phyloP scores from a whole-genome alignment of 148 eudicot species.

The Pharnaceum exiguum region DNA sequence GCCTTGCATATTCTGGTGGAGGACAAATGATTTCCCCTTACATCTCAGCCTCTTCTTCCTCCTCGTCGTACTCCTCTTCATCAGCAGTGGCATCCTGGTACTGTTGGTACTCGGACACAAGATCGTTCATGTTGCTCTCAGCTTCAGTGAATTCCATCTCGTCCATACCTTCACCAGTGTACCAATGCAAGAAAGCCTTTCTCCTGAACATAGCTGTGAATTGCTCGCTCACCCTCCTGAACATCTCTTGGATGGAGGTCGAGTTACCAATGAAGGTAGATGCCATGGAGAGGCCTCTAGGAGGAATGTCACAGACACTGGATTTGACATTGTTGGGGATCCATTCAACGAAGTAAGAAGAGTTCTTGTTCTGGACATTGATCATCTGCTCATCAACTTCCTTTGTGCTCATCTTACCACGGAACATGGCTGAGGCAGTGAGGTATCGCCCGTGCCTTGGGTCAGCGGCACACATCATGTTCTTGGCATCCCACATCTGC shows the following conservation, averaged over 20 bases:
- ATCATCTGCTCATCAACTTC: slow-evolving; percentile 53
- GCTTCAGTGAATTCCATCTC: slow-evolving; percentile 94
- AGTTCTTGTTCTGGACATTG: slow-evolving; percentile 47
- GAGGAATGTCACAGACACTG: slow-evolving; percentile 45
- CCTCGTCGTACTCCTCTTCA: slow-evolving; percentile 36
- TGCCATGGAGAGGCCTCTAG: slow-evolving; percentile 34
- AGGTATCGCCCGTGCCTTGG: slow-evolving; percentile 56
- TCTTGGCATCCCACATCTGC: slow-evolving; percentile 57
- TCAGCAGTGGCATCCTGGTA: slow-evolving; percentile 38
- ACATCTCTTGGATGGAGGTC: slow-evolving; percentile 40
- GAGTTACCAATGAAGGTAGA: slow-evolving; percentile 41
- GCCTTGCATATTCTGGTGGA: too few species aligned
- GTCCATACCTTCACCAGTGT: slow-evolving; percentile 87
- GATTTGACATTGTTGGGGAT: slow-evolving; percentile 49
- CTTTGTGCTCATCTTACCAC: slow-evolving; percentile 55
- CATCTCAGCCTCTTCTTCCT: slow-evolving; percentile 22
- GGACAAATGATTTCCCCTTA: too few species aligned
- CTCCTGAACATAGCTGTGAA: slow-evolving; percentile 53
- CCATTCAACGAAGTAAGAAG: slow-evolving; percentile 51
- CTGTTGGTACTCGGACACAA: slow-evolving; percentile 37
- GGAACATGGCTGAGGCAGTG: slow-evolving; percentile 52
- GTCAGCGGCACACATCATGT: slow-evolving; percentile 62
- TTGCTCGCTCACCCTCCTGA: slow-evolving; percentile 41
- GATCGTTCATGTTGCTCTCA: slow-evolving; percentile 65
- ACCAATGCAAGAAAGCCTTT: slow-evolving; percentile 93